Percentiles rank a stretch among this genome's conserved stretches.
phyloP scores from a whole-genome alignment of 192 early-diverging fungal genomes.

The Pilobolus umbonatus region DNA sequence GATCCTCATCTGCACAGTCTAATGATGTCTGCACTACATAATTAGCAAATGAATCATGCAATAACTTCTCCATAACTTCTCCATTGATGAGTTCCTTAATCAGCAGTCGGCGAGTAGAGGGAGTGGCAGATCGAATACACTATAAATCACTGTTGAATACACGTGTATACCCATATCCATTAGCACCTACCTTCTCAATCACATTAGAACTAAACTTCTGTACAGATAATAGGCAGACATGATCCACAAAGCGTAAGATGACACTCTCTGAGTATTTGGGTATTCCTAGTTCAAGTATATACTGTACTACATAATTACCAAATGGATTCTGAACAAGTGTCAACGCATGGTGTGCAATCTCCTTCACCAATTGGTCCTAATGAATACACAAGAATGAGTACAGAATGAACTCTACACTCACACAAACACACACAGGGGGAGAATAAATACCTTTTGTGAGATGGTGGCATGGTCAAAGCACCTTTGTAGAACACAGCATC shows the following conservation, averaged over 20 bases:
- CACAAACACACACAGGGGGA: background rate
- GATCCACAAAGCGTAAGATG: slow-evolving; percentile 67
- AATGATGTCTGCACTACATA: slow-evolving; percentile 89
- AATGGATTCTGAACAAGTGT: slow-evolving; percentile 81
- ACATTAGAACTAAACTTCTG: slow-evolving; percentile 93
- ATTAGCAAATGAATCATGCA: slow-evolving; percentile 87
- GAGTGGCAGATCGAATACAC: slow-evolving; percentile 78
- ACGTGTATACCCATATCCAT: background rate
- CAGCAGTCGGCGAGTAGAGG: slow-evolving; percentile 60
- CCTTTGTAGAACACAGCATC: slow-evolving; percentile 87
- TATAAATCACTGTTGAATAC: slow-evolving; percentile 9
- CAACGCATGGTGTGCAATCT: slow-evolving; percentile 68
- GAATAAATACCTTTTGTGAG: slow-evolving; percentile 52
- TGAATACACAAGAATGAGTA: no score
- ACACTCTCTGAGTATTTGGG: slow-evolving; percentile 60
- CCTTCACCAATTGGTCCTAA: slow-evolving; percentile 61
- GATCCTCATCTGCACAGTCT: slow-evolving; percentile 69
- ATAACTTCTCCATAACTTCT: slow-evolving; percentile 65
- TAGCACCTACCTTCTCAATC: slow-evolving; percentile 72
- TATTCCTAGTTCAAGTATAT: slow-evolving; percentile 77
- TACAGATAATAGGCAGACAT: slow-evolving; percentile 69
- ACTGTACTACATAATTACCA: slow-evolving; percentile 94
- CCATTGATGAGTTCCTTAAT: slow-evolving; percentile 76
- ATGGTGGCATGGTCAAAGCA: slow-evolving; percentile 80
- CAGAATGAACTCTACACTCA: no score